Conservation (phyloP, 768 basidiomycete genomes). For the Tricholoma hemisulphureum region DNA sequence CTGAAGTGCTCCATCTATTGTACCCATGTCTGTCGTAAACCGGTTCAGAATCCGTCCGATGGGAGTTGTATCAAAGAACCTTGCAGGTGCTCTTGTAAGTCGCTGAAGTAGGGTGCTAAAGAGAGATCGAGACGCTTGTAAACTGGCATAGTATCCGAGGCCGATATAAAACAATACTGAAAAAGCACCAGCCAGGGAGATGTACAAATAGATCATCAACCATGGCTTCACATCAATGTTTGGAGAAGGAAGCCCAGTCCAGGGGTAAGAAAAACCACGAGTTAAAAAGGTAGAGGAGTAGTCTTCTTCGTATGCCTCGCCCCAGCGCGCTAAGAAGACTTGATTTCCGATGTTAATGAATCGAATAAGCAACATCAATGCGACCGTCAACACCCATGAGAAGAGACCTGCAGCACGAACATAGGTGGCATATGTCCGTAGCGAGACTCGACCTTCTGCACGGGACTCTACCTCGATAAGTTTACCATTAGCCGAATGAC, state of each 20-base stretch:
- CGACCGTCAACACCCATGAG: constrained; percentile 53
- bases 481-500: constrained; percentile 39
- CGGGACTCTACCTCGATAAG: constrained; percentile 61
- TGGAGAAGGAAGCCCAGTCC: constrained; percentile 56
- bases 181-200: constrained; percentile 58
- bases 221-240: constrained; percentile 61
- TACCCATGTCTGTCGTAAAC: constrained; percentile 75
- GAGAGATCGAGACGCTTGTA: constrained; percentile 62
- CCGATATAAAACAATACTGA: constrained; percentile 54
- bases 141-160: constrained; percentile 65
- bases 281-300: constrained; percentile 15
- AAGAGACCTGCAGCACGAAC: constrained; percentile 57
- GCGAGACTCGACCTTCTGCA: constrained; percentile 64
- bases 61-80: constrained; percentile 74
- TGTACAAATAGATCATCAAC: constrained; percentile 61
- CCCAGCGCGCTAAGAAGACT: constrained; percentile 69
- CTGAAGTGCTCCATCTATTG: constrained; percentile 65
- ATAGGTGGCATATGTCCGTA: constrained; percentile 60
- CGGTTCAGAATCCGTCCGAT: constrained; percentile 79
- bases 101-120: constrained; percentile 54
- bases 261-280: constrained; percentile 31
- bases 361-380: constrained; percentile 53
- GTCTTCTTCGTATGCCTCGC: constrained; percentile 56
- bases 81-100: constrained; percentile 59
- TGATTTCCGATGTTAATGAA: constrained; percentile 57